phyloP scores from a whole-genome alignment of 2,329 filamentous ascomycete species.

The Penicillium sp. region DNA sequence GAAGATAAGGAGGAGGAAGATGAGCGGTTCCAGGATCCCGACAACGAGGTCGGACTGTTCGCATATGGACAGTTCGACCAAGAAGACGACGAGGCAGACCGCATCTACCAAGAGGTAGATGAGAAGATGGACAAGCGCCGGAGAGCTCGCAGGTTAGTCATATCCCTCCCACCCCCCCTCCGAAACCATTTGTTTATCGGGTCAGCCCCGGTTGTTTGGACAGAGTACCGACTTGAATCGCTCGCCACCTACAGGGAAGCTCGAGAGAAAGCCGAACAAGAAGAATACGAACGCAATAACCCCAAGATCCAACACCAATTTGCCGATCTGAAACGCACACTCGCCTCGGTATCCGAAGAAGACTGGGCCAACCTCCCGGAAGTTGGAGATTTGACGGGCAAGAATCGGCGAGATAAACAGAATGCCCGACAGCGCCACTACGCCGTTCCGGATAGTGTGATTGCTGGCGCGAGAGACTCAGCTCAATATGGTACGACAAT shows the following conservation, averaged over 20 bases:
- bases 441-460: conserved; percentile 91
- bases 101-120: conserved; percentile 92
- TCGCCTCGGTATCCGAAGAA: conserved; percentile 86
- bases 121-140: conserved; percentile 93
- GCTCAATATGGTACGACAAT: conserved; percentile 84
- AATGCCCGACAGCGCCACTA: conserved; percentile 85
- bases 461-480: conserved; percentile 79
- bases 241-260: conserved; percentile 74
- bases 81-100: conserved; percentile 95
- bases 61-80: conserved; percentile 94
- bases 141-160: conserved; percentile 79
- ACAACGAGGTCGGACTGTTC: conserved; percentile 95
- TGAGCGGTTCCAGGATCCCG: conserved; percentile 88
- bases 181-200: conserved; percentile 64
- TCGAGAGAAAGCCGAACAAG: conserved; percentile 83
- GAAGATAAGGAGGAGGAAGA: conserved; percentile 71
- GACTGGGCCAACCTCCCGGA: conserved; percentile 96
- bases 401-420: conserved; percentile 82
- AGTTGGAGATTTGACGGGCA: conserved; percentile 93
- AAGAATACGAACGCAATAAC: conserved; percentile 96
- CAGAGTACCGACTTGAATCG: conserved; percentile 73
- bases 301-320: conserved; percentile 98
- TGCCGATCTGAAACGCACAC: conserved; percentile 86
- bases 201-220: conserved; percentile 60
- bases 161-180: conserved; percentile 25